Base-by-base conservation (phyloP, 1,284 basidiomycete genomes). In the Cryptococcus sp. region DNA sequence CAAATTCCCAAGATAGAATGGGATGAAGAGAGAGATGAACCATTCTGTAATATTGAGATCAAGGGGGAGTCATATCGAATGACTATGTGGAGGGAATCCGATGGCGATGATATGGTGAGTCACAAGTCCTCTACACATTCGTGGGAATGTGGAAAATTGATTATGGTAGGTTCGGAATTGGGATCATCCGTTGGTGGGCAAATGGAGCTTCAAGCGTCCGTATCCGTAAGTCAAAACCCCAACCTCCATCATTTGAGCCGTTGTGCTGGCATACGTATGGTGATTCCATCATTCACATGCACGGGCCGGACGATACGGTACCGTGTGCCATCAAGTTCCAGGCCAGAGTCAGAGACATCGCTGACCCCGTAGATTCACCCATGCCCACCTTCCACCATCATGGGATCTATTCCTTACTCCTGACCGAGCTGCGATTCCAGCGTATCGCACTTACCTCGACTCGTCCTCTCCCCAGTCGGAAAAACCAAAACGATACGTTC, bases 161-260 rank as follows among this genome's bases (percentile, higher is more conserved):
- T 5, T 22, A 21, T 24, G 9, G 16, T 32, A 55, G 54, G 24
- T 51, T 13, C 43, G 21, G 13, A 28, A 50, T 16, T 58, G 36
- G 42, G 47, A 53, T 42, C 41, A 53, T 19, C 57, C 57, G 2
- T 42, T 47, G 13, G 43, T 56, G 11, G 57, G 51, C 23, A 49
- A 48, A 48, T 59, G 52, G 52, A 28, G 49, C 4, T 51, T 47
- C 28, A 10, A 49, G 7, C 47, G 57, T 16, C 51, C 54, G 18
- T 53, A 36, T 41, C 57, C 57, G 57, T 59, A 40, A 45, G 56
- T 50, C 39, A 16, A 13, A 2, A 10, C 11, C 5, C 42, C 5
- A 14, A 16, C 34, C 34, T 36, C n/a, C n/a, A 10, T 36, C 11
- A 36, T 48, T 3, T 32, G 19, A n/a, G 3, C 10, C 25, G 14